Evolutionary conservation across 441 rosid species (phyloP).

Genomic region (Syzygium malaccense): DNA sequence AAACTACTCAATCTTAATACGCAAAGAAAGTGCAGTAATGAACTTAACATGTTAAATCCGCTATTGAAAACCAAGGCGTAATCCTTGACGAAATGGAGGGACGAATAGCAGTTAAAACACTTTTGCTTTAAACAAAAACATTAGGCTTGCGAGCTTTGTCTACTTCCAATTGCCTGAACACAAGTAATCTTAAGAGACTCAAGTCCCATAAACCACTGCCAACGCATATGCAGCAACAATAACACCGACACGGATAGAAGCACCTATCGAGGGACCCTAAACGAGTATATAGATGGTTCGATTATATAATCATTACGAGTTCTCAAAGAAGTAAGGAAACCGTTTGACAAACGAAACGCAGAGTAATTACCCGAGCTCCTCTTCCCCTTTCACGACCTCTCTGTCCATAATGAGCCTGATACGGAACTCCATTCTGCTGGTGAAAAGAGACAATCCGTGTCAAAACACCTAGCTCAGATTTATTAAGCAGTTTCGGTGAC

Average conservation of each 20-base stretch:
- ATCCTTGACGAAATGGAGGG: not conserved
- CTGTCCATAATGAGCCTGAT: slow-evolving; percentile 40
- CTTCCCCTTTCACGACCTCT: slow-evolving; percentile 79
- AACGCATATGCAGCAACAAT: not conserved
- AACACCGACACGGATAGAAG: not conserved
- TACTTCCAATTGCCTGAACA: not conserved
- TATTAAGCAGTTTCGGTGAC: not conserved
- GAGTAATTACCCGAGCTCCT: slow-evolving; percentile 59
- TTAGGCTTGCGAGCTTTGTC: not conserved
- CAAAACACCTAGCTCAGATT: not conserved
- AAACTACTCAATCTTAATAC: not conserved
- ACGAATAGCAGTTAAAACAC: not conserved
- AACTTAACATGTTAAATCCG: not conserved
- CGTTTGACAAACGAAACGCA: not conserved
- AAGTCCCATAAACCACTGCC: not conserved
- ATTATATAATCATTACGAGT: not conserved
- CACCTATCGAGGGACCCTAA: not conserved
- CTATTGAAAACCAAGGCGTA: not conserved
- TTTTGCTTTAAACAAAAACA: not conserved
- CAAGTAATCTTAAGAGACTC: not conserved
- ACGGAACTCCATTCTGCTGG: slow-evolving; percentile 64
- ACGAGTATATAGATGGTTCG: not conserved
- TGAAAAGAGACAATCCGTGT: not conserved
- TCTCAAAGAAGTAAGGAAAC: not conserved
- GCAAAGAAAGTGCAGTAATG: not conserved